Percentiles rank a stretch among this genome's conserved stretches.
phyloP scores from a whole-genome alignment of 345 rosid species.

The Brassica incana region DNA sequence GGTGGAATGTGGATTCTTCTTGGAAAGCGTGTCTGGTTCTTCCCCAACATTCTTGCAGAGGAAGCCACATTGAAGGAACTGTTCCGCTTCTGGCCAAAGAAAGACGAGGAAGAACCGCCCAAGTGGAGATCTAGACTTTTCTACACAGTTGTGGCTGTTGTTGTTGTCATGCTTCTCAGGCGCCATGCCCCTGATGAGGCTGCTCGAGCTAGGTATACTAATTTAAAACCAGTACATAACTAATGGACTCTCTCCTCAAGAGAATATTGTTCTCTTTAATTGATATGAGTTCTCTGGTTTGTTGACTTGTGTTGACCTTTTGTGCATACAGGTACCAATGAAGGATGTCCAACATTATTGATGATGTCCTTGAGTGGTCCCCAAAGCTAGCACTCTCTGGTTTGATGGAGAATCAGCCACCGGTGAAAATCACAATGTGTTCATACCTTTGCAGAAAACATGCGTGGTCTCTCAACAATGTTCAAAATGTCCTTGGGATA shows the following conservation, averaged over 20 bases:
- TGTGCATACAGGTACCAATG: slow-evolving; percentile 78
- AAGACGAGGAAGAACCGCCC: slow-evolving; percentile 92
- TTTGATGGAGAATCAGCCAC: slow-evolving; percentile 91
- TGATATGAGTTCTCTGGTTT: neutral
- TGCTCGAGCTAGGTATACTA: slow-evolving; percentile 85
- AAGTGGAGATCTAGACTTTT: slow-evolving; percentile 95
- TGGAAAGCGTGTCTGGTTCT: slow-evolving; percentile 93
- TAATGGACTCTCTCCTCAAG: neutral
- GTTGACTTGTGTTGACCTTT: slow-evolving; percentile 29
- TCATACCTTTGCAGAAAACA: no score
- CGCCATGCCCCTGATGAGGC: slow-evolving; percentile 99
- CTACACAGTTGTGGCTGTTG: slow-evolving; percentile 70
- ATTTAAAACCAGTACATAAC: neutral
- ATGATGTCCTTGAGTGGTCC: slow-evolving; percentile 95
- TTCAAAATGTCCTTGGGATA: no score
- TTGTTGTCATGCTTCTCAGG: slow-evolving; percentile 81
- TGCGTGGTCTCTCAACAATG: no score
- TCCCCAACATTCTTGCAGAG: slow-evolving; percentile 99
- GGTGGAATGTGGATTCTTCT: slow-evolving; percentile 72
- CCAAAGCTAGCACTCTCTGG: slow-evolving; percentile 92
- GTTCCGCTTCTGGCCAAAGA: slow-evolving; percentile 97
- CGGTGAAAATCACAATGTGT: slow-evolving; percentile 48
- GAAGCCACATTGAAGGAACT: slow-evolving; percentile 93
- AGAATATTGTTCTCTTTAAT: neutral
- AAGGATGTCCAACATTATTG: slow-evolving; percentile 91